Conservation (phyloP, 129 eudicot genomes). For the Artemisia argyi region DNA sequence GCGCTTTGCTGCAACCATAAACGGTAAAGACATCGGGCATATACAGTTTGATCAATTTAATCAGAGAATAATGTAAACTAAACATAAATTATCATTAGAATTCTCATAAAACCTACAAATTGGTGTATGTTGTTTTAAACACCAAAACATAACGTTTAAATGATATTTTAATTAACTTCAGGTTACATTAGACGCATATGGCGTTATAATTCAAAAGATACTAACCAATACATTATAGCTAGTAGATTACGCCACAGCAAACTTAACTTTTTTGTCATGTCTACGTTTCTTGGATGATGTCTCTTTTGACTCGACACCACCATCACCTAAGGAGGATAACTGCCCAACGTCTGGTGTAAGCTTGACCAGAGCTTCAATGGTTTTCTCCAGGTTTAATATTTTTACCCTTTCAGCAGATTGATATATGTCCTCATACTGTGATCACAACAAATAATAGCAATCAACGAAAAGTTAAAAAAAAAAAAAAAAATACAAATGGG, state of each 20-base stretch:
- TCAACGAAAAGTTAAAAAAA: background rate
- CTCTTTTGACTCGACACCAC: conserved; percentile 1
- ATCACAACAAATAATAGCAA: background rate
- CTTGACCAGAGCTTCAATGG: conserved; percentile 23
- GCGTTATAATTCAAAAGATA: conserved; percentile 14
- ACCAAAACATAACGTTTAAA: background rate
- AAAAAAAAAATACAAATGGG: background rate
- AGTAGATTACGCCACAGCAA: background rate
- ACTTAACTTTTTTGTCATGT: background rate
- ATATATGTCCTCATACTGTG: conserved; percentile 8
- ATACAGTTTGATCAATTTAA: background rate
- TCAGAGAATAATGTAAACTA: background rate
- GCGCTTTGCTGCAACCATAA: too few species aligned
- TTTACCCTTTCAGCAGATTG: background rate
- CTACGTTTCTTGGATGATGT: conserved; percentile 8
- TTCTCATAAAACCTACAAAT: background rate
- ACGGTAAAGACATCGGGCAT: too few species aligned
- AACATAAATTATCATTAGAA: background rate
- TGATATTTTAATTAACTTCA: background rate
- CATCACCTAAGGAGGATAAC: conserved; percentile 2
- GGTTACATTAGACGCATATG: background rate
- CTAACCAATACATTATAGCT: background rate
- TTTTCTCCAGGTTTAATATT: conserved; percentile 18
- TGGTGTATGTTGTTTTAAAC: background rate
- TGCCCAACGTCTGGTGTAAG: background rate